Base-by-base conservation (phyloP, 2,329 filamentous ascomycete species). In the Parasarocladium wereldwijsianum region DNA sequence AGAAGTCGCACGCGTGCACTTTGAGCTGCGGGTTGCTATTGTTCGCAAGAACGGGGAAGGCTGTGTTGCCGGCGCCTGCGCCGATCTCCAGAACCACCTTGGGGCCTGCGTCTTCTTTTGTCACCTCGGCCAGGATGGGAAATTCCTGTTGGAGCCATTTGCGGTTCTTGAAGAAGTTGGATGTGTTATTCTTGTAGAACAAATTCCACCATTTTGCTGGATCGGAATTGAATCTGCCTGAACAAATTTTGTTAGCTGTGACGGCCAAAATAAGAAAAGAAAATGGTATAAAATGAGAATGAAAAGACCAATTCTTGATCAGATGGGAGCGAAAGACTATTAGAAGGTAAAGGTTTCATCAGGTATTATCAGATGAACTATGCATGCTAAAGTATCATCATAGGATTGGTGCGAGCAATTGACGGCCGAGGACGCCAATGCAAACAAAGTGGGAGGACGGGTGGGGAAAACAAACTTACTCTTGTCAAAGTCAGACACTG, bases 81-180 rank as follows among this genome's bases (percentile, higher is more conserved):
- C 90, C 90, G 37, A 96, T 83, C 52, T 98, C 90, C 23, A 98
- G 62, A 27, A 98, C 56, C 7, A 76, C 70, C 34, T 74, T 65
- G 15, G 67, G 66, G 4, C 81, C 83, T 3, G 77, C 74, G 34
- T 75, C 74, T 38, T 72, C 66, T 34, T 66, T 59, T 9, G 80
- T 87, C 29, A 93, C 66, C 34, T 81, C 68, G 15, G 66, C 70
- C n/a, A 98, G 60, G 4, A 96, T 60, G 0, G 90, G 90, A 40
- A 98, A 98, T 52, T 98, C 90, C 52, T 96, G 87, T 39, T 80
- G 78, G 18, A 98, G 61, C 90, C 90, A 98, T 52, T 96, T 96
- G 39, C 90, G 72, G 50, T 98, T 81, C 58, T 98, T 98, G 72
- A 98, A 98, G 58, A 98, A 98, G 49, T 96, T 96, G 44, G 77